Evolutionary conservation across 129 eudicot species (phyloP).

Genomic region (Flaveria sonorensis): DNA sequence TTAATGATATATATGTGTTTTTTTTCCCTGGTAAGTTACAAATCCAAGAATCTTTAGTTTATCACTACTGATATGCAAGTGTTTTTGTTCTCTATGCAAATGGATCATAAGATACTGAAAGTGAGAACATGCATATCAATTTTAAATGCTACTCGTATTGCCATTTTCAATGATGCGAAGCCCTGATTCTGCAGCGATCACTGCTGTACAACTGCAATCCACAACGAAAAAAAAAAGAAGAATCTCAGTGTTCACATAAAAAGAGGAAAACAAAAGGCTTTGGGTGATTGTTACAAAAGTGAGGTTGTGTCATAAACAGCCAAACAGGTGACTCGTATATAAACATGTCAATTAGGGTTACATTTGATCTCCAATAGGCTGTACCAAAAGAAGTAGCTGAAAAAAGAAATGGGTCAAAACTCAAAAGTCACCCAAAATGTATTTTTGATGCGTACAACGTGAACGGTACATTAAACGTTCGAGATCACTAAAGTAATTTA

Average conservation of each 20-base stretch:
- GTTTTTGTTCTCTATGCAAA: constrained; percentile 10
- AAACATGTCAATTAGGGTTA: neutral
- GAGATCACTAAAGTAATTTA: neutral
- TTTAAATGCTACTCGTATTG: neutral
- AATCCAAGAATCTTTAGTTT: neutral
- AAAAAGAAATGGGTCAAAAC: neutral
- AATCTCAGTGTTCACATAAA: neutral
- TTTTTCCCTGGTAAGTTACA: neutral
- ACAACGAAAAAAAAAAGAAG: constrained; percentile 7
- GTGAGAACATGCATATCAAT: neutral
- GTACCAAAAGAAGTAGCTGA: neutral
- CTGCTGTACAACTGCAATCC: constrained; percentile 35
- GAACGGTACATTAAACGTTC: neutral
- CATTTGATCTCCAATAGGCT: neutral
- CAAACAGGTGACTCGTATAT: neutral
- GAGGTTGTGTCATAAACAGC: neutral
- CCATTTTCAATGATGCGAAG: constrained; percentile 31
- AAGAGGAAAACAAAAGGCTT: neutral
- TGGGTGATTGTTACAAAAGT: neutral
- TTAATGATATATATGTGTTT: neutral
- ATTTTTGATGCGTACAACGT: neutral
- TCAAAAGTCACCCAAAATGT: neutral
- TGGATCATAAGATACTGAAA: neutral
- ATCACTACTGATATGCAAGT: neutral
- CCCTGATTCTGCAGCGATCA: constrained; percentile 37